Evolutionary conservation across 106 monocot species (phyloP).

Genomic region (Posidonia australis): DNA sequence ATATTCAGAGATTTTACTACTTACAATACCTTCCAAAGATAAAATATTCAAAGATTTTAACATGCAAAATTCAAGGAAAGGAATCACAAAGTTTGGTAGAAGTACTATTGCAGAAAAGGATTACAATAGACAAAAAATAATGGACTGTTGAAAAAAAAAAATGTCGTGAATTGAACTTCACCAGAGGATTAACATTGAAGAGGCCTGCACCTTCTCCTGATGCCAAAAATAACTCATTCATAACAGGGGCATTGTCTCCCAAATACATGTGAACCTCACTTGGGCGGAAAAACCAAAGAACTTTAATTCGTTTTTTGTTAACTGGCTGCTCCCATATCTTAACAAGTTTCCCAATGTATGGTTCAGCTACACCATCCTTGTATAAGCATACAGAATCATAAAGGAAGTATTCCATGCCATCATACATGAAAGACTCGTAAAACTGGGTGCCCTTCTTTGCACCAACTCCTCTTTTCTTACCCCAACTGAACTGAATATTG

Average conservation of each 20-base stretch:
- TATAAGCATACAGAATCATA: slow-evolving; percentile 66
- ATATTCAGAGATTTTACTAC: no score
- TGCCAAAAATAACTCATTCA: slow-evolving; percentile 73
- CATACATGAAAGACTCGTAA: slow-evolving; percentile 57
- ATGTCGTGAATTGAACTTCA: slow-evolving; percentile 1
- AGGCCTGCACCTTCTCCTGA: slow-evolving; percentile 53
- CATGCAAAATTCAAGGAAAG: no score
- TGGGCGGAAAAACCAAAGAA: slow-evolving; percentile 68
- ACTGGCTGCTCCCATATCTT: slow-evolving; percentile 70
- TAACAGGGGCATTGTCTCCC: slow-evolving; percentile 20
- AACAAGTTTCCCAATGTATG: slow-evolving; percentile 62
- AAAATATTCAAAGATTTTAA: no score
- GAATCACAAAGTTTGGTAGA: neutral
- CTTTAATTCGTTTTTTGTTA: slow-evolving; percentile 37
- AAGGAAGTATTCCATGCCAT: slow-evolving; percentile 35
- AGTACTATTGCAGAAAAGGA: neutral
- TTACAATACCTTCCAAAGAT: no score
- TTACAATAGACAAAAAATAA: neutral
- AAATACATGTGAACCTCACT: slow-evolving; percentile 37
- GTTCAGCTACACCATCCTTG: slow-evolving; percentile 33
- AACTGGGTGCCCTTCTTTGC: slow-evolving; percentile 31
- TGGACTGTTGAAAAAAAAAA: neutral
- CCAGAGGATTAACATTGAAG: slow-evolving; percentile 62
- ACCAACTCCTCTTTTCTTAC: slow-evolving; percentile 34
- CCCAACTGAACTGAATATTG: slow-evolving; percentile 45